Conservation (phyloP, 306 rosid genomes). For the Arachis stenosperma region DNA sequence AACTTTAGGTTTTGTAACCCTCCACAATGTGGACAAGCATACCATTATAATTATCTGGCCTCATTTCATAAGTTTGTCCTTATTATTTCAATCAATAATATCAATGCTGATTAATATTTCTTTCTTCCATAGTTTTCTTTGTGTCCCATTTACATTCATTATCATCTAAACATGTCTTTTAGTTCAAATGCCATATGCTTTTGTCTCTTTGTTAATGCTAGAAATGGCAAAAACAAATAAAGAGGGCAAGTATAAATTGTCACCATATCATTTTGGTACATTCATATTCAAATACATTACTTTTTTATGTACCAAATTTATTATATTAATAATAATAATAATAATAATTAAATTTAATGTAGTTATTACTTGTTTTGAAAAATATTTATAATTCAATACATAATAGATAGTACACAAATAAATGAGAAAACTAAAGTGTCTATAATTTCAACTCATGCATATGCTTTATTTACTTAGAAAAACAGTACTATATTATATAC, state of each 20-base stretch:
- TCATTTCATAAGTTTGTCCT: conserved; percentile 48
- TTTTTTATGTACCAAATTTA: too few species aligned
- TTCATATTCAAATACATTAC: too few species aligned
- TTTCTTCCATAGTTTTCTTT: conserved; percentile 3
- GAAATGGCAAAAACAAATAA: neutral
- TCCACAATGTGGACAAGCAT: conserved; percentile 45
- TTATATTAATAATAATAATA: too few species aligned
- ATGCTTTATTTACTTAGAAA: neutral
- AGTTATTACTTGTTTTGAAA: too few species aligned
- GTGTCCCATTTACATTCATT: neutral
- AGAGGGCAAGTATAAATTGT: neutral
- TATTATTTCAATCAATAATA: conserved; percentile 34
- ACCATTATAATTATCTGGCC: conserved; percentile 35
- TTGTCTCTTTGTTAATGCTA: neutral
- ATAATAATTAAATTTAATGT: too few species aligned
- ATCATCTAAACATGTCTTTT: neutral
- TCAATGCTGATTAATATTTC: conserved; percentile 19
- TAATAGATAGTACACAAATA: too few species aligned
- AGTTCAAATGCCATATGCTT: conserved; percentile 9
- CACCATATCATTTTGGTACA: neutral
- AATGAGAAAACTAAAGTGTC: too few species aligned
- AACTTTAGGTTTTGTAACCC: conserved; percentile 43
- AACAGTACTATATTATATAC: neutral
- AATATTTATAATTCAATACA: too few species aligned
- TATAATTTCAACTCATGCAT: too few species aligned